Conservation (phyloP, 768 basidiomycete genomes). For the Termitomyces sp. region DNA sequence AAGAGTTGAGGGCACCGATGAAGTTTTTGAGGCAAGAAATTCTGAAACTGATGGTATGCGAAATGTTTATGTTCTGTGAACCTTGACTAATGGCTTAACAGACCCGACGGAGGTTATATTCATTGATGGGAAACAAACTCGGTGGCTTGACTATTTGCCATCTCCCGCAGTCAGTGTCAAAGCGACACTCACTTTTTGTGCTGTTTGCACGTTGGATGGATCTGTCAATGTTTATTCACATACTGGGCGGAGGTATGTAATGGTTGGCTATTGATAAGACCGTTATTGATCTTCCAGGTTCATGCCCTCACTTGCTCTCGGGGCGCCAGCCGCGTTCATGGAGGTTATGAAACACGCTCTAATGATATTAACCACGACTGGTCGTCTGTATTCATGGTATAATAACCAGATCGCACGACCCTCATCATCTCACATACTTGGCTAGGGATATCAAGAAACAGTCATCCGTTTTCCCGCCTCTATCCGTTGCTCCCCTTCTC, state of each 20-base stretch:
- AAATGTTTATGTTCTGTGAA: not conserved
- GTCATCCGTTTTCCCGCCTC: constrained; percentile 57
- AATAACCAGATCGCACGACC: constrained; percentile 12
- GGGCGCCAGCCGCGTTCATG: constrained; percentile 64
- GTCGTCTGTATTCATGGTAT: constrained; percentile 75
- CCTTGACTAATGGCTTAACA: constrained; percentile 15
- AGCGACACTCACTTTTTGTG: constrained; percentile 63
- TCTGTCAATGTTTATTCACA: constrained; percentile 79
- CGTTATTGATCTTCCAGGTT: constrained; percentile 39
- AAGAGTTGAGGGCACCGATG: constrained; percentile 60
- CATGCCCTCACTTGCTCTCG: constrained; percentile 72
- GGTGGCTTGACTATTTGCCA: constrained; percentile 89
- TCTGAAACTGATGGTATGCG: constrained; percentile 55
- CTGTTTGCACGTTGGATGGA: constrained; percentile 76
- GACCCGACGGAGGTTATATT: constrained; percentile 68
- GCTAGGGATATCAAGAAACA: constrained; percentile 73
- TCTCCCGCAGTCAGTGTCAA: constrained; percentile 64
- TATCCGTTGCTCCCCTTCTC: constrained; percentile 58
- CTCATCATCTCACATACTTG: constrained; percentile 1
- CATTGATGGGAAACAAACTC: constrained; percentile 58
- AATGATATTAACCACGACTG: constrained; percentile 66
- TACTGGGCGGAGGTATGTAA: constrained; percentile 68
- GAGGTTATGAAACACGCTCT: constrained; percentile 60
- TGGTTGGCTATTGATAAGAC: not conserved
- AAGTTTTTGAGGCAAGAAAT: constrained; percentile 76